Percentiles rank a stretch among this genome's conserved stretches.
These are phyloP conservation scores for Mycena galopus DNA, from an alignment of 768 basidiomycete genomes.

Conservation along the genomic window DNA sequence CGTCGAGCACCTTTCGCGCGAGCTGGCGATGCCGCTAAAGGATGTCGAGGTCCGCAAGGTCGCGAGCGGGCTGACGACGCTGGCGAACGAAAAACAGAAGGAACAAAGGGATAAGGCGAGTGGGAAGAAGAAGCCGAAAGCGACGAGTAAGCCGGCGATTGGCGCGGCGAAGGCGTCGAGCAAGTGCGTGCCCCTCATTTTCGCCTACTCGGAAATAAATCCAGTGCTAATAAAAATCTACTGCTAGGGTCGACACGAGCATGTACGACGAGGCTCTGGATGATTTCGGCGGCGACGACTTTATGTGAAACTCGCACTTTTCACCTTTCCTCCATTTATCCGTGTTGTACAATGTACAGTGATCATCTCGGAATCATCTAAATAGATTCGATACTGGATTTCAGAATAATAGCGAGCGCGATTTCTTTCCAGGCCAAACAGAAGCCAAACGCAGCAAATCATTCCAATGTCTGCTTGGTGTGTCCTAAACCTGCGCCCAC, in stretches of 20 bases:
- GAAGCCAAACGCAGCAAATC: too few species aligned
- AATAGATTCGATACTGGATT: slow-evolving; percentile 20
- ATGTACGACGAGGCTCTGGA: slow-evolving; percentile 92
- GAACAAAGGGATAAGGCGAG: slow-evolving; percentile 87
- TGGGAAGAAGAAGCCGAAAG: slow-evolving; percentile 91
- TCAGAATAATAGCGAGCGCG: background rate
- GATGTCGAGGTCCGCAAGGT: slow-evolving; percentile 95
- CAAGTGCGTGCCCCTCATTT: slow-evolving; percentile 59
- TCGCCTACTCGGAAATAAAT: background rate
- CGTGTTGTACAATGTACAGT: slow-evolving; percentile 24
- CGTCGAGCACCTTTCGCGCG: slow-evolving; percentile 85
- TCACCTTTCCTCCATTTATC: background rate
- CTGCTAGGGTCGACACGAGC: slow-evolving; percentile 77
- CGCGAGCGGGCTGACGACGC: slow-evolving; percentile 83
- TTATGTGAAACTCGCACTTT: slow-evolving; percentile 77
- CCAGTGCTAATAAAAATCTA: too few species aligned
- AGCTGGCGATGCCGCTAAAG: slow-evolving; percentile 81
- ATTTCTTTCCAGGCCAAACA: too few species aligned
- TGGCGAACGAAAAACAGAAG: slow-evolving; percentile 96
- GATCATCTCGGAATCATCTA: slow-evolving; percentile 25
- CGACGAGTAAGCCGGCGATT: slow-evolving; percentile 77
- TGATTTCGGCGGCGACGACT: slow-evolving; percentile 89
- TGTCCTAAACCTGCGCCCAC: too few species aligned
- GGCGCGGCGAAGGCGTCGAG: slow-evolving; percentile 77
- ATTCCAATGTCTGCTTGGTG: too few species aligned